Evolutionary conservation across 1,284 basidiomycete genomes (phyloP).

Genomic region (Microbotryum lychnidis-dioicae): DNA sequence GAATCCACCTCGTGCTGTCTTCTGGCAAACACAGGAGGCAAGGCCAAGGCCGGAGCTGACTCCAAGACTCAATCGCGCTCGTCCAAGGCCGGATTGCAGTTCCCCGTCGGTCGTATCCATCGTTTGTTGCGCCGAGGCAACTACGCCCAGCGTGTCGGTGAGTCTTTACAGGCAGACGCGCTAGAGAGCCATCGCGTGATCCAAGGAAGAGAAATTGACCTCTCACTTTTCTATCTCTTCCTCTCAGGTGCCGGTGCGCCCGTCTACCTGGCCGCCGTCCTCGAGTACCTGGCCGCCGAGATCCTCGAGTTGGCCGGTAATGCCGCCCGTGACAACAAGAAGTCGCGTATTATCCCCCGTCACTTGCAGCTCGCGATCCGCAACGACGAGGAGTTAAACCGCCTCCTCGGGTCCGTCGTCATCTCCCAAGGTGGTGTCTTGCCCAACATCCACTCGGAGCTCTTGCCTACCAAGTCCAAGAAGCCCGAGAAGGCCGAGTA

Average conservation of each 20-base stretch:
- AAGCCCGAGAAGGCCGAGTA: neutral
- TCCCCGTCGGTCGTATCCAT: constrained; percentile 82
- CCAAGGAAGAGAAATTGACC: neutral
- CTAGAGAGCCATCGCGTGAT: neutral
- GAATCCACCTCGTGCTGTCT: no score
- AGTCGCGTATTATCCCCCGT: constrained; percentile 85
- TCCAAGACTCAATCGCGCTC: constrained; percentile 49
- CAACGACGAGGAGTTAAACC: constrained; percentile 46
- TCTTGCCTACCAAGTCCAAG: constrained; percentile 56
- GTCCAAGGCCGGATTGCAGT: constrained; percentile 69
- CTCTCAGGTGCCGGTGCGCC: constrained; percentile 44
- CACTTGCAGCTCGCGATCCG: constrained; percentile 81
- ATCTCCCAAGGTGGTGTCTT: constrained; percentile 88
- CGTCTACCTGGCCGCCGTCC: constrained; percentile 78
- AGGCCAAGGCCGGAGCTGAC: constrained; percentile 52
- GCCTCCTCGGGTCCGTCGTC: constrained; percentile 70
- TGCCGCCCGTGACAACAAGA: constrained; percentile 62
- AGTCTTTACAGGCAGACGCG: constrained; percentile 35
- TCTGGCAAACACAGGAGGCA: constrained; percentile 39
- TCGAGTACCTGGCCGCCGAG: constrained; percentile 79
- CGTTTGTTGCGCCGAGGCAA: constrained; percentile 51
- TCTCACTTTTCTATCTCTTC: neutral
- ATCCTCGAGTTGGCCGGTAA: constrained; percentile 81
- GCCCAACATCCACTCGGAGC: constrained; percentile 57
- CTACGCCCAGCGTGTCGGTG: constrained; percentile 60